Base-by-base conservation (phyloP, 768 basidiomycete genomes). In the Tulasnella sp. region DNA sequence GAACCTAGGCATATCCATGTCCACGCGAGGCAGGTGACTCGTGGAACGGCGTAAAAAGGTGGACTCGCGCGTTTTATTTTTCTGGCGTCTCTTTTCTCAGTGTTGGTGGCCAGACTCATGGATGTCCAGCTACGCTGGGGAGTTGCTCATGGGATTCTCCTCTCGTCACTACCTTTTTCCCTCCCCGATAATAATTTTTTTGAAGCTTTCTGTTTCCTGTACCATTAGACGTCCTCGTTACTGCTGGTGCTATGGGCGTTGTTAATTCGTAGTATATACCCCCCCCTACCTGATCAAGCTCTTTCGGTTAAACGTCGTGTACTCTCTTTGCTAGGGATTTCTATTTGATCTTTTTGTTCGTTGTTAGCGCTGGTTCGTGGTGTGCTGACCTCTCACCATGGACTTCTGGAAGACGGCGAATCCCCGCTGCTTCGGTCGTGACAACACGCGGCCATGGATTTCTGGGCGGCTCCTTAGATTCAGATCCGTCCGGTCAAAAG, bases 1-100 rank as follows among this genome's bases (percentile, higher is more conserved):
- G 85, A 87, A 77, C 89, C 93, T 77, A 86, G 85, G 40, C 93
- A 94, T 83, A 86, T 92, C 67, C 93, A 94, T 83, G 88, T 88
- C 34, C 76, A 82, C 49, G 80, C 81, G 36, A 78, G 79, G 25
- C 72, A 77, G 69, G 67, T 79, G 67, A 76, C 75, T 37, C 68
- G 75, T 36, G 67, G 42, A 22, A 64, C 31, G 25, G 19, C 69
- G 7, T 70, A 38, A 70, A n/a, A n/a, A n/a, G 69, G 36, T 38
- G 69, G 17, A 7, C 40, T 70, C 69, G 36, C 2, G 29, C 12
- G 9, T 25, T 9, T 12, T 12, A n/a, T 67, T 8, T 67, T 67
- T 67, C 9, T 42, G 8, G 42, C 9, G 8, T 8, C 17, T 42
- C 42, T n/a, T n/a, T n/a, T n/a, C n/a, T n/a, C n/a, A n/a, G n/a